Conservation (phyloP, 768 basidiomycete species). For the Clitopilus passeckerianus region DNA sequence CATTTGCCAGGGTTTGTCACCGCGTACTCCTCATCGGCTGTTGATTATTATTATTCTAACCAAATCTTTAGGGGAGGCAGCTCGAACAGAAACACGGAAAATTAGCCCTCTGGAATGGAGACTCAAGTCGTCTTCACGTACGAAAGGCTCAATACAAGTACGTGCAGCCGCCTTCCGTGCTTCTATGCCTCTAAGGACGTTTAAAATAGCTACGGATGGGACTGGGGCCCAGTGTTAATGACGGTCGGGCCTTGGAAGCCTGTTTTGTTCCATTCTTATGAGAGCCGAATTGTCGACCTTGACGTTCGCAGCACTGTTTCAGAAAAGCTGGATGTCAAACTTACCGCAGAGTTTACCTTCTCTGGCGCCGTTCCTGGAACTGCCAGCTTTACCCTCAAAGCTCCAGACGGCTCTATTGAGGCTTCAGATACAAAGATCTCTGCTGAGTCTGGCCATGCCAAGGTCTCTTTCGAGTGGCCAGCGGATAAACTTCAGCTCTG, state of each 20-base stretch:
- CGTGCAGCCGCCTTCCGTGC: slow-evolving; percentile 19
- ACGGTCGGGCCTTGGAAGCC: slow-evolving; percentile 88
- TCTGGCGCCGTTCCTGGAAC: slow-evolving; percentile 31
- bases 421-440: slow-evolving; percentile 30
- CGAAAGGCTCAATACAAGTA: slow-evolving; percentile 93
- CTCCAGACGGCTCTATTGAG: slow-evolving; percentile 42
- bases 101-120: slow-evolving; percentile 80
- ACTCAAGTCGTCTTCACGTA: slow-evolving; percentile 84
- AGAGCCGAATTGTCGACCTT: slow-evolving; percentile 57
- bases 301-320: slow-evolving; percentile 56
- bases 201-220: slow-evolving; percentile 74
- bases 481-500: slow-evolving; percentile 67
- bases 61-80: slow-evolving; percentile 52
- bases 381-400: slow-evolving; percentile 44
- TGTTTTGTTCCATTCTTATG: slow-evolving; percentile 65
- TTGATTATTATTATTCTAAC: neutral
- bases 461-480: slow-evolving; percentile 43
- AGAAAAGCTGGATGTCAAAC: slow-evolving; percentile 44
- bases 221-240: slow-evolving; percentile 89
- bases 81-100: slow-evolving; percentile 65
- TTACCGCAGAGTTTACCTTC: slow-evolving; percentile 42
- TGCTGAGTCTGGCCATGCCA: slow-evolving; percentile 28
- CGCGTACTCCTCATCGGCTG: neutral
- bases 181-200: too few species aligned
- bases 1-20: slow-evolving; percentile 57